Conservation (phyloP, 2,329 filamentous ascomycete genomes). For the Clarireedia hainanense region DNA sequence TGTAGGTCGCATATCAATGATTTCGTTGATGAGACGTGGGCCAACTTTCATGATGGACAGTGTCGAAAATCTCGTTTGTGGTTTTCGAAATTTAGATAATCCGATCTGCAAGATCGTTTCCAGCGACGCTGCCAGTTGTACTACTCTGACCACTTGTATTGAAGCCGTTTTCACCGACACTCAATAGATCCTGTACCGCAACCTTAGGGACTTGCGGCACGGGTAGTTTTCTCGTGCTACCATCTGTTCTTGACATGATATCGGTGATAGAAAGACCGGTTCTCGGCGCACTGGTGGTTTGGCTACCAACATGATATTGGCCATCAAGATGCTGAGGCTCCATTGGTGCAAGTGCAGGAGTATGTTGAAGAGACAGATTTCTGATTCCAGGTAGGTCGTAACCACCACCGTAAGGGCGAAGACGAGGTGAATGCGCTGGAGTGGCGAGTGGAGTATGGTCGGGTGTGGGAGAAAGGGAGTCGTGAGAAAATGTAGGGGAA, state of each 20-base stretch:
- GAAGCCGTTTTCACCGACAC: constrained; percentile 47
- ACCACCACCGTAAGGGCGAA: constrained; percentile 62
- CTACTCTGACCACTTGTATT: constrained; percentile 71
- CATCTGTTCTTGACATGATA: constrained; percentile 85
- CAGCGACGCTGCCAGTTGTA: constrained; percentile 67
- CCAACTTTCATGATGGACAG: not conserved
- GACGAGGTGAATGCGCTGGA: constrained; percentile 85
- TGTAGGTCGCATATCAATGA: not conserved
- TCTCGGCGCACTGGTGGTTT: constrained; percentile 37
- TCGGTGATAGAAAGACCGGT: constrained; percentile 78
- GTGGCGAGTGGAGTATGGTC: constrained; percentile 98
- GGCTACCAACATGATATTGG: constrained; percentile 40
- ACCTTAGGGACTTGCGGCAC: constrained; percentile 88
- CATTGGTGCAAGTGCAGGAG: constrained; percentile 62
- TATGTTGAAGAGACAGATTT: constrained; percentile 56
- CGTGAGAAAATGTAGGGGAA: constrained; percentile 92
- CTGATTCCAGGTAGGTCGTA: constrained; percentile 84
- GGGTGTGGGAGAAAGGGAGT: constrained; percentile 89
- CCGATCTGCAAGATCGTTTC: constrained; percentile 58
- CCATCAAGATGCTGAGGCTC: constrained; percentile 37
- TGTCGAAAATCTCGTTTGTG: not conserved
- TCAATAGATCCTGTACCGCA: constrained; percentile 76
- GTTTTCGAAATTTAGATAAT: constrained; percentile 24
- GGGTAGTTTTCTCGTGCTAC: constrained; percentile 81
- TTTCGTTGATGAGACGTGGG: not conserved